Evolutionary conservation across 257 asterid species (phyloP), one percentile per base, ranked within the genome.

Genomic region (Rehmannia glutinosa): DNA sequence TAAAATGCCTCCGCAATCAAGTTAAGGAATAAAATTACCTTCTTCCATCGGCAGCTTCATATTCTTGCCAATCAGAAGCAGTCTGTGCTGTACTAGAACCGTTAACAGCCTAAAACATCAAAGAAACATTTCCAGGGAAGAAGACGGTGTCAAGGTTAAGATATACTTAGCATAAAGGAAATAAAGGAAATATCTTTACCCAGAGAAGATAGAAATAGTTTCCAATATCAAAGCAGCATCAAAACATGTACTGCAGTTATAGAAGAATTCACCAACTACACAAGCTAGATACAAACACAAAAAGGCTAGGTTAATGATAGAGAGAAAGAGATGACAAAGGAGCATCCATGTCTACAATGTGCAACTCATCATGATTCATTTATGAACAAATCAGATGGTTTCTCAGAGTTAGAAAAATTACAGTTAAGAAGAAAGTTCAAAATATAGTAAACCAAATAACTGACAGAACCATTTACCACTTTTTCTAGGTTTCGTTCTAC

Each of bases 31-130:
- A 16, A 21, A 61, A 39, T 73, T 63, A 90, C 99, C 96, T 91
- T 77, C 96, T 85, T 58, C 99, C 99, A 75, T 90, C 97, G 70
- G 91, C 82, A 76, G 92, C 90, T 64, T 86, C 91, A 75, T 77
- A 85, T 74, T 94, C 99, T 83, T 86, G 97, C 99, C 99, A 94
- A 78, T 90, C 96, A 50, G 92, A 86, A 52, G 84, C 83, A 76
- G 76, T 73, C 69, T 80, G 97, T 56, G 86, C 53, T 21, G 73
- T 45, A 75, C 58, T 62, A 51, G 81, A 71, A 65, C 70, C 82
- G 60, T 77, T 81, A 59, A 66, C 81, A 75, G 71, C 86, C 85
- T 81, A 75, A 53, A 70, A 52, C 55, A 45, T 30, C 1, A 16
- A 8, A 35, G 13, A 55, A 21, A 36, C 9, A 46, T 45, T 43